Conservation (phyloP, 768 basidiomycete genomes). For the Tubosaeta sp. region DNA sequence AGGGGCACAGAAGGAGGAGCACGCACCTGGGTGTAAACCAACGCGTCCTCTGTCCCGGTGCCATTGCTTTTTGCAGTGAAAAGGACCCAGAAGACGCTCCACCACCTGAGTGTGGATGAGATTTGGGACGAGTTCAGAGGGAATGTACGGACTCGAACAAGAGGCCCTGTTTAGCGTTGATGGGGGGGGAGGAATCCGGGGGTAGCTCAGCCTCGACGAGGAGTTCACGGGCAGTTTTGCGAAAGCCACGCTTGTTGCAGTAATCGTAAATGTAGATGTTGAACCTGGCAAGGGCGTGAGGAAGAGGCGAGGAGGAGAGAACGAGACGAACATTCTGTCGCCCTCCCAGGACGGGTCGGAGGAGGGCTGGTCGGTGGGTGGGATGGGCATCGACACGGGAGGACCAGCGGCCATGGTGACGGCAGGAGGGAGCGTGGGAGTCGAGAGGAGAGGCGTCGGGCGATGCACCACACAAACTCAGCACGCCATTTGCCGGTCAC, state of each 20-base stretch:
- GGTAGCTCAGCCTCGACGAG: slow-evolving; percentile 63
- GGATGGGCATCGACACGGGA: slow-evolving; percentile 25
- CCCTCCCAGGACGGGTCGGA: slow-evolving; percentile 69
- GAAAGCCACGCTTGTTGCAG: slow-evolving; percentile 74
- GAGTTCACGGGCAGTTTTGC: slow-evolving; percentile 67
- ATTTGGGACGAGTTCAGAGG: not conserved
- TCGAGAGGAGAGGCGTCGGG: not conserved
- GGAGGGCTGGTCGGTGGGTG: slow-evolving; percentile 12
- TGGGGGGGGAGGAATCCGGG: slow-evolving; percentile 62
- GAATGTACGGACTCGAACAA: slow-evolving; percentile 64
- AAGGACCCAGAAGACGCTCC: slow-evolving; percentile 86
- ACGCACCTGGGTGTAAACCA: slow-evolving; percentile 67
- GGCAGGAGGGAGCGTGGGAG: not conserved
- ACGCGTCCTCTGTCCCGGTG: slow-evolving; percentile 61
- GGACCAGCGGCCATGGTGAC: slow-evolving; percentile 20
- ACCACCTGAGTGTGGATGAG: slow-evolving; percentile 55
- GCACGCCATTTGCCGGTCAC: slow-evolving; percentile 26
- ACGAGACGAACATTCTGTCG: slow-evolving; percentile 66
- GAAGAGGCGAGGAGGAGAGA: slow-evolving; percentile 1
- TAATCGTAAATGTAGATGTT: slow-evolving; percentile 89
- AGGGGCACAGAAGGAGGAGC: not conserved
- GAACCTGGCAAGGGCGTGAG: slow-evolving; percentile 50
- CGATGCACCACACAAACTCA: slow-evolving; percentile 21
- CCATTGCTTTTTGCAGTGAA: slow-evolving; percentile 77
- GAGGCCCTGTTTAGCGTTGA: slow-evolving; percentile 78